Evolutionary conservation across 2,329 filamentous ascomycete species (phyloP).

Genomic region (Colletotrichum graminicola): DNA sequence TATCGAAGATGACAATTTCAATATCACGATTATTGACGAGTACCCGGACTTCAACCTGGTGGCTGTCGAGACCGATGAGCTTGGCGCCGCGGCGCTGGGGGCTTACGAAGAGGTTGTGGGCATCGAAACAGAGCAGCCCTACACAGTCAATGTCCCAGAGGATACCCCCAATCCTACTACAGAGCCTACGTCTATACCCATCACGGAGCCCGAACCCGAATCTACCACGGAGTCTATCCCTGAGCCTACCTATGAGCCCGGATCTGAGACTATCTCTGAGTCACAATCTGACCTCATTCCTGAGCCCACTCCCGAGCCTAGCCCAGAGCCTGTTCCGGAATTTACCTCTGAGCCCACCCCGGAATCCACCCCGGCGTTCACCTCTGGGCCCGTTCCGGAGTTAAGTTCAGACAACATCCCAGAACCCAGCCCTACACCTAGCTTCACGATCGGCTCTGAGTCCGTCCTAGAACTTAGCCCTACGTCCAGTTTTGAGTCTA

Average conservation of each 20-base stretch:
- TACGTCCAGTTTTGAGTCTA: too few relatives aligned
- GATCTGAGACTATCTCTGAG: not conserved
- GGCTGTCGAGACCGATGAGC: conserved; percentile 25
- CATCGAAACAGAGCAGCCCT: conserved; percentile 16
- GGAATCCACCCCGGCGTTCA: not conserved
- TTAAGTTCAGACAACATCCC: not conserved
- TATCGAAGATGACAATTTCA: not conserved
- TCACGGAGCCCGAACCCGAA: not conserved
- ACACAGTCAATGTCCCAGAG: not conserved
- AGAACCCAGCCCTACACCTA: not conserved
- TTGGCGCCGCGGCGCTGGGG: conserved; percentile 7
- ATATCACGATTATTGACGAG: conserved; percentile 1
- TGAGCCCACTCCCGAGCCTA: not conserved
- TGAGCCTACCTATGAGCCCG: not conserved
- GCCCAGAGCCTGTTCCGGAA: too few relatives aligned
- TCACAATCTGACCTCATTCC: too few relatives aligned
- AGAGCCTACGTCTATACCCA: not conserved
- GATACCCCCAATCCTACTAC: not conserved
- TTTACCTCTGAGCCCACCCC: not conserved
- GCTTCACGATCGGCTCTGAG: too few relatives aligned
- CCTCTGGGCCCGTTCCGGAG: too few relatives aligned
- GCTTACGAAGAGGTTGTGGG: conserved; percentile 20
- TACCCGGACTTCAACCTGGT: conserved; percentile 2
- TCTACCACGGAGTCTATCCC: not conserved
- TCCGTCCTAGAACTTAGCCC: too few relatives aligned